These are phyloP conservation scores for Brachypodium distachyon DNA, from an alignment of 202 grass and related monocot genomes.

Conservation along the genomic window DNA sequence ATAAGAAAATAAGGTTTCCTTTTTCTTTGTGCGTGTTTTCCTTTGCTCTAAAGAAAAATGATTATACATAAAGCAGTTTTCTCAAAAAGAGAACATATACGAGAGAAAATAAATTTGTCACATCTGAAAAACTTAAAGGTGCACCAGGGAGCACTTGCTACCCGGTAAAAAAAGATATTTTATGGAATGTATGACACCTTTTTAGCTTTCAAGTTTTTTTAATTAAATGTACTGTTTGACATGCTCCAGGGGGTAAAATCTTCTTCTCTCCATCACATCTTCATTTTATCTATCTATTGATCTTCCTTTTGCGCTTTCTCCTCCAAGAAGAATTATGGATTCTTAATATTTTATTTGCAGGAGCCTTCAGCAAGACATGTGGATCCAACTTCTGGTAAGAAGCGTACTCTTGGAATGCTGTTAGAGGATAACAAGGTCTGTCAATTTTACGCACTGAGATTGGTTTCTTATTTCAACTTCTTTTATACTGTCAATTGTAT, in stretches of 20 bases:
- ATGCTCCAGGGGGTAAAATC: no score
- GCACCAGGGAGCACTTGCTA: no score
- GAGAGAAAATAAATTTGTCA: neutral
- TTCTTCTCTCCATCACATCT: no score
- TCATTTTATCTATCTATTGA: neutral
- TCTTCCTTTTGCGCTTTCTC: constrained; percentile 4
- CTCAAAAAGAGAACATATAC: neutral
- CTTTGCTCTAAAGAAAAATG: neutral
- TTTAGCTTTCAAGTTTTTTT: no score
- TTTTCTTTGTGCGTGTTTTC: neutral
- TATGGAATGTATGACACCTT: no score
- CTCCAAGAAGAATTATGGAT: constrained; percentile 17
- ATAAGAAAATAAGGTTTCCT: neutral
- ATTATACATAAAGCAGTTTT: neutral
- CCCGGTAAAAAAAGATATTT: no score
- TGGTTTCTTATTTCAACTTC: no score
- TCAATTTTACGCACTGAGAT: neutral
- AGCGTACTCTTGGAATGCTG: constrained; percentile 42
- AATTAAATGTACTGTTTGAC: no score
- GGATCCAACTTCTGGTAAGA: constrained; percentile 28
- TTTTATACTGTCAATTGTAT: constrained; percentile 10
- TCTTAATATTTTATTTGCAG: constrained; percentile 45
- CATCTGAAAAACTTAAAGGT: no score
- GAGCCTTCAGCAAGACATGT: constrained; percentile 31
- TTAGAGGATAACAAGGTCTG: constrained; percentile 46